phyloP scores from a whole-genome alignment of 1,139 yeast species.

The Zygosaccharomyces pseudobailii region DNA sequence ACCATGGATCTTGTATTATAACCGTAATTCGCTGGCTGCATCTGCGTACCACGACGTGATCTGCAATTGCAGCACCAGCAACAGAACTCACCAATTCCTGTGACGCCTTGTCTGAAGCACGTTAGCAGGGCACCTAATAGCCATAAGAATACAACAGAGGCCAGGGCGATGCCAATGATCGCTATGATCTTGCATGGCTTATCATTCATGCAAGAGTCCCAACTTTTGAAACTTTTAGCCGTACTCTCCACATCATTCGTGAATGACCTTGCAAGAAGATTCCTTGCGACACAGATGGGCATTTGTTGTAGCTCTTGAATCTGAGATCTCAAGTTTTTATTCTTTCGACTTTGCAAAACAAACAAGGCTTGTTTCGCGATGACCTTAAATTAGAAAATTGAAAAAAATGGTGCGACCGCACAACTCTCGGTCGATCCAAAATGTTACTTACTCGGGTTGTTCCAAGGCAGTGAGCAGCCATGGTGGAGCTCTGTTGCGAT shows the following conservation, averaged over 20 bases:
- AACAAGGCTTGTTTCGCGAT: slow-evolving; percentile 3
- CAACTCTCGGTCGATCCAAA: slow-evolving; percentile 2
- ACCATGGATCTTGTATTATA: slow-evolving; percentile 11
- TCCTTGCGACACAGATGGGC: slow-evolving; percentile 10
- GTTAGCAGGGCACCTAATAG: slow-evolving; percentile 38
- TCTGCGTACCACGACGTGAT: slow-evolving; percentile 11
- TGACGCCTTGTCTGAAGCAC: slow-evolving; percentile 40
- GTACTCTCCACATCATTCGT: slow-evolving; percentile 34
- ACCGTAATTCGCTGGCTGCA: slow-evolving; percentile 15
- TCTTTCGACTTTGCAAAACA: background rate
- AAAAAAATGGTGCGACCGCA: background rate
- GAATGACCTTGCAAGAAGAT: slow-evolving; percentile 17
- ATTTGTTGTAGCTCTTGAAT: slow-evolving; percentile 1
- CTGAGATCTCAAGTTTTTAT: background rate
- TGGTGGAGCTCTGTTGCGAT: slow-evolving; percentile 29
- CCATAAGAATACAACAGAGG: slow-evolving; percentile 39
- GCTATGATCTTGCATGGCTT: slow-evolving; percentile 70
- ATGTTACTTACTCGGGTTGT: slow-evolving; percentile 1
- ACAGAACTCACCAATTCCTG: slow-evolving; percentile 35
- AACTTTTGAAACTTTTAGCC: slow-evolving; percentile 54
- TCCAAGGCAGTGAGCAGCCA: slow-evolving; percentile 31
- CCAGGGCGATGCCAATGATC: slow-evolving; percentile 67
- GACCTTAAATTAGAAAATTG: slow-evolving; percentile 4
- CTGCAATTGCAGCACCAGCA: slow-evolving; percentile 41
- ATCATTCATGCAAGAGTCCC: slow-evolving; percentile 82